Evolutionary conservation across 176 grass and related monocot genomes (phyloP).

Genomic region (Musa schizocarpa): DNA sequence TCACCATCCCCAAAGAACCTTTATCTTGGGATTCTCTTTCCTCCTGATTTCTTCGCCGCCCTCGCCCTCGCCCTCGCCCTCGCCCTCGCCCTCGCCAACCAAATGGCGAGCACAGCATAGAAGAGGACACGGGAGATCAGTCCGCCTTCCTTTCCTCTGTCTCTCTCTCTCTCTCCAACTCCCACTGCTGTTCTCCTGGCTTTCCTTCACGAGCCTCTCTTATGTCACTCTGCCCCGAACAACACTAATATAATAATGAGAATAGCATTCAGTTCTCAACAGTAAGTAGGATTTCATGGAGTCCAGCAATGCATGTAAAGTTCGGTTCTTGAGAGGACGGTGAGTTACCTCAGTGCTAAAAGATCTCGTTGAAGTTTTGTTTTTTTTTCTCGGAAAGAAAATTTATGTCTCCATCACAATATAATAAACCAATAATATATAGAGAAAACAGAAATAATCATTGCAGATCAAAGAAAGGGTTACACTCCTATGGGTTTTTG

Average conservation of each 20-base stretch:
- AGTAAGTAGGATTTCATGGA: background rate
- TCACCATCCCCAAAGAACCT: background rate
- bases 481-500: no score
- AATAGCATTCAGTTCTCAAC: background rate
- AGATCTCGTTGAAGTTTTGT: no score
- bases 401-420: no score
- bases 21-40: background rate
- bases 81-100: background rate
- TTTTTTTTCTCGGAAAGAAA: no score
- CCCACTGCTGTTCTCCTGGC: background rate
- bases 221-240: background rate
- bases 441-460: no score
- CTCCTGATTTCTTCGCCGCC: background rate
- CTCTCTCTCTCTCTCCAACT: background rate
- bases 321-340: no score
- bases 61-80: no score
- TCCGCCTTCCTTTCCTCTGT: background rate
- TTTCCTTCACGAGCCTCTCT: background rate
- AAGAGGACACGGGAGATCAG: background rate
- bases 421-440: no score
- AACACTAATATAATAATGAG: background rate
- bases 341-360: no score
- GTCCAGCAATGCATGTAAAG: no score
- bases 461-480: no score
- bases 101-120: background rate